Percentiles rank a stretch among this genome's conserved stretches.
Evolutionary conservation across 306 rosid species (phyloP).

Genomic region (Rosa persica): DNA sequence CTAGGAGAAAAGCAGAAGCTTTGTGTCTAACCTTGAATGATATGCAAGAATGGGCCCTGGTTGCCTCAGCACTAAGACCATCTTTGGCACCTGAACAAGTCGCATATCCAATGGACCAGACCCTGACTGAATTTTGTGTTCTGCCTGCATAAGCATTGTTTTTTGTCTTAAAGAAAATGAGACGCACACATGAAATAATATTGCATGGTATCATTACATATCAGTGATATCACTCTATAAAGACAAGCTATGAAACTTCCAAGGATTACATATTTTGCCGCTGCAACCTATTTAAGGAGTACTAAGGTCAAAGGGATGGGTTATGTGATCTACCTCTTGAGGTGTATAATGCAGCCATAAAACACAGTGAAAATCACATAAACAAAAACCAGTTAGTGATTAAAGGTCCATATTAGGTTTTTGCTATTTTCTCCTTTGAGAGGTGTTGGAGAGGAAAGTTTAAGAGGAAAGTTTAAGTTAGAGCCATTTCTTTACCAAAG

Average conservation of each 20-base stretch:
- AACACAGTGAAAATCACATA: not conserved
- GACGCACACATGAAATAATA: not conserved
- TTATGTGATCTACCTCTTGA: not conserved
- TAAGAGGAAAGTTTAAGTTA: no score
- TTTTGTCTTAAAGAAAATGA: not conserved
- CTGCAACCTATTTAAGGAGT: not conserved
- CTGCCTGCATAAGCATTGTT: constrained; percentile 49
- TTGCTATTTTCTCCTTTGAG: no score
- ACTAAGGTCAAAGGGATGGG: not conserved
- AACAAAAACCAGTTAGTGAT: not conserved
- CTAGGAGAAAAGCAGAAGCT: not conserved
- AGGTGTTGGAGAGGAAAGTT: no score
- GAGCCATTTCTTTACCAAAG: no score
- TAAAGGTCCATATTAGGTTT: no score
- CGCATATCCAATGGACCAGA: constrained; percentile 78
- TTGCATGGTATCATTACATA: not conserved
- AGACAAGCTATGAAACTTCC: not conserved
- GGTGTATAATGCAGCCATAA: not conserved
- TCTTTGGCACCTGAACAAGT: constrained; percentile 91
- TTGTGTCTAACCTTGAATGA: constrained; percentile 74
- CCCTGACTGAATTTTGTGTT: constrained; percentile 92
- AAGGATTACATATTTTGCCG: not conserved
- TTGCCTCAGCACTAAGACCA: constrained; percentile 65
- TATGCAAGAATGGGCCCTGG: constrained; percentile 73
- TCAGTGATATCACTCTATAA: not conserved